These are phyloP conservation scores for Phytopythium vexans DNA, from an alignment of 352 stramenopile species.

Conservation along the genomic window DNA sequence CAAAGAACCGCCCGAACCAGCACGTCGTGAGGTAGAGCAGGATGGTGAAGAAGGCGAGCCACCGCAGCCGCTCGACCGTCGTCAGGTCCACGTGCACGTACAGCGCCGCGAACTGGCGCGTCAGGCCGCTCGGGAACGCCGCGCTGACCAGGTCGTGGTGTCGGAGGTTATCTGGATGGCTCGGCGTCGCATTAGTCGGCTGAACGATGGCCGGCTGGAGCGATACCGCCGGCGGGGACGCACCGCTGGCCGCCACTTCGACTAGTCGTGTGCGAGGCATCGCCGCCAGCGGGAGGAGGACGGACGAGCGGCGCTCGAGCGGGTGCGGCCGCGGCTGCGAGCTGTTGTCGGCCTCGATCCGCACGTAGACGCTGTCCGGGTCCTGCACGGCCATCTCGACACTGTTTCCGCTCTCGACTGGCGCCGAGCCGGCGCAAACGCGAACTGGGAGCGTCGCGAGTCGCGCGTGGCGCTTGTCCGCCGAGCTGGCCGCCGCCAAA, in stretches of 20 bases:
- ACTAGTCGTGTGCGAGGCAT: neutral
- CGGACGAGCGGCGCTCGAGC: neutral
- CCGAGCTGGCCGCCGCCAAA: no score
- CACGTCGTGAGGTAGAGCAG: constrained; percentile 30
- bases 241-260: neutral
- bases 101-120: constrained; percentile 21
- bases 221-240: neutral
- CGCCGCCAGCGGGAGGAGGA: neutral
- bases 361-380: neutral
- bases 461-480: no score
- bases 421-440: no score
- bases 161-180: neutral
- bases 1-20: constrained; percentile 21
- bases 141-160: neutral
- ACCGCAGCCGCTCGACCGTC: constrained; percentile 31
- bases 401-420: no score
- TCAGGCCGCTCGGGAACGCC: constrained; percentile 1
- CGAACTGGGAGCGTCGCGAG: no score
- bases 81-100: constrained; percentile 31
- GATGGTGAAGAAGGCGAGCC: constrained; percentile 31
- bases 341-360: neutral
- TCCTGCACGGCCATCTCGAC: neutral
- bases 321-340: neutral
- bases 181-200: neutral
- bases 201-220: neutral